phyloP scores from a whole-genome alignment of 345 rosid species.

The Mangifera indica region DNA sequence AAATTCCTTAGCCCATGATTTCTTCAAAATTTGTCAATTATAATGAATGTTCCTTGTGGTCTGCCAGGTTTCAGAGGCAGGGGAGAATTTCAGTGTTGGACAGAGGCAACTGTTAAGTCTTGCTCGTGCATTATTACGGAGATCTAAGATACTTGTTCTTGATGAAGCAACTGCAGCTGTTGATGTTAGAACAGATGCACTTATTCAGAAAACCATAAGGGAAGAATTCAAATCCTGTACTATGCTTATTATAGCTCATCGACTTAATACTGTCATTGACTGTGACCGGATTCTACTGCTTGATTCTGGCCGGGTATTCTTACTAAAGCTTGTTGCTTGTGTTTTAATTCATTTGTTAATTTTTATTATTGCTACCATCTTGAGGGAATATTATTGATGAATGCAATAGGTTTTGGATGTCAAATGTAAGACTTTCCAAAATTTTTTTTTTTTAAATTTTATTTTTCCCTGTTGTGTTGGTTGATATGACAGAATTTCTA shows the following conservation, averaged over 20 bases:
- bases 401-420: background rate
- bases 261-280: constrained; percentile 93
- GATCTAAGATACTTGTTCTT: constrained; percentile 95
- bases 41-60: constrained; percentile 14
- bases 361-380: background rate
- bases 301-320: constrained; percentile 80
- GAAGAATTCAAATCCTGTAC: constrained; percentile 96
- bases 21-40: background rate
- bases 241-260: constrained; percentile 96
- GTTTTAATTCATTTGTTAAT: background rate
- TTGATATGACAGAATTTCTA: constrained; percentile 9
- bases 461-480: background rate
- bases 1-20: background rate
- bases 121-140: constrained; percentile 90
- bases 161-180: constrained; percentile 99
- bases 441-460: background rate
- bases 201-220: constrained; percentile 95
- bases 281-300: constrained; percentile 89
- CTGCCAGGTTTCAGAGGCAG: constrained; percentile 82
- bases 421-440: background rate
- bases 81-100: constrained; percentile 98
- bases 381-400: background rate
- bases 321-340: background rate
- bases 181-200: constrained; percentile 97
- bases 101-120: constrained; percentile 97